Conservation (phyloP, 345 rosid species). For the Lepidium sativum region DNA sequence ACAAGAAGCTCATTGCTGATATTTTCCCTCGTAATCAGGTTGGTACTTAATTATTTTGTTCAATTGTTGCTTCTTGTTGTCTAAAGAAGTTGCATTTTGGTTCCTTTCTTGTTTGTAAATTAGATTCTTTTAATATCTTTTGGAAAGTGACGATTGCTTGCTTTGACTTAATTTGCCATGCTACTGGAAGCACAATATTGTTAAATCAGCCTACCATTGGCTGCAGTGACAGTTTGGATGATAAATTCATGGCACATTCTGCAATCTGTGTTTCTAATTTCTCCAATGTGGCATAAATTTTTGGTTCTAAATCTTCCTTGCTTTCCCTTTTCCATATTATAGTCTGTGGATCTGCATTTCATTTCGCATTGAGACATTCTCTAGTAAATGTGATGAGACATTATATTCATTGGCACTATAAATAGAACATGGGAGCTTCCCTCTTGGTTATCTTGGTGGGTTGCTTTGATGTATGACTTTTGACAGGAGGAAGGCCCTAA, state of each 20-base stretch:
- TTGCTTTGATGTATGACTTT: background rate
- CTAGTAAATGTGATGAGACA: background rate
- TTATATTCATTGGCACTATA: background rate
- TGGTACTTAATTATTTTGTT: background rate
- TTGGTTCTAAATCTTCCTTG: background rate
- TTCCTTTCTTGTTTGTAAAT: background rate
- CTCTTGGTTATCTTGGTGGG: background rate
- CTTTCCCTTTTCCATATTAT: background rate
- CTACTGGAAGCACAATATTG: background rate
- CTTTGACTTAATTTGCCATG: background rate
- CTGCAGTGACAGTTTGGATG: background rate
- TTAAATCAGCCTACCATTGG: background rate
- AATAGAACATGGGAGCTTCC: background rate
- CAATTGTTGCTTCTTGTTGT: background rate
- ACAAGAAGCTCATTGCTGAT: constrained; percentile 87
- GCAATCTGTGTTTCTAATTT: background rate
- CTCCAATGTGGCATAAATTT: background rate
- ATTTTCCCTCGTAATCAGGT: constrained; percentile 89
- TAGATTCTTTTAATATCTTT: background rate
- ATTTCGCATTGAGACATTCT: background rate
- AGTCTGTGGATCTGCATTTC: background rate
- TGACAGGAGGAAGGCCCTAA: constrained; percentile 84
- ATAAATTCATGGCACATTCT: background rate
- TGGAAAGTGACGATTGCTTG: background rate
- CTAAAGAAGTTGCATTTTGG: background rate